Evolutionary conservation across 2,329 filamentous ascomycete genomes (phyloP).

Genomic region (Botrytis cinerea): DNA sequence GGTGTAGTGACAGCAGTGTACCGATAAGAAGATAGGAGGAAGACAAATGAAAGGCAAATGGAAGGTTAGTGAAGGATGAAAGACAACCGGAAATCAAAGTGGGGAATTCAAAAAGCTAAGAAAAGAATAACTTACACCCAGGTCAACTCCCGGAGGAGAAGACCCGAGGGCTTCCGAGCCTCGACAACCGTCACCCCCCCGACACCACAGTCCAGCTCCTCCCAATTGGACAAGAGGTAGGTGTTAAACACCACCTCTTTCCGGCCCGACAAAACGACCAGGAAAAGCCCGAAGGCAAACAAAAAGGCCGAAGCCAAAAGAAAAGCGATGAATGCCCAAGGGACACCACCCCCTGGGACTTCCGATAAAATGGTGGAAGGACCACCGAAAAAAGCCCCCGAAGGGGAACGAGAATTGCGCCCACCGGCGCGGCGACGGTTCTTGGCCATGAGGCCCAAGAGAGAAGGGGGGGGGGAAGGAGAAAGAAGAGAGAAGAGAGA

Average conservation of each 20-base stretch:
- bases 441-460: neutral
- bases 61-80: neutral
- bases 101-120: neutral
- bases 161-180: neutral
- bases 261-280: neutral
- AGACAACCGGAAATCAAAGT: neutral
- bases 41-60: neutral
- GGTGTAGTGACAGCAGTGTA: no score
- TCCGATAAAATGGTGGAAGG: neutral
- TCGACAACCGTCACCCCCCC: neutral
- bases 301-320: neutral
- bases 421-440: neutral
- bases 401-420: neutral
- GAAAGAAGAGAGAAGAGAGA: neutral
- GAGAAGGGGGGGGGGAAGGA: neutral
- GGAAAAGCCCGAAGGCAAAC: neutral
- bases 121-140: neutral
- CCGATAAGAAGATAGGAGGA: no score
- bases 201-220: neutral
- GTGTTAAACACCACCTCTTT: neutral
- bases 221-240: neutral
- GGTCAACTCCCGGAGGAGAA: neutral
- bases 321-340: constrained; percentile 13
- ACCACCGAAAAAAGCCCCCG: neutral
- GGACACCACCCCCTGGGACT: neutral